Base-by-base conservation (phyloP, 208 protist species). In the Crithidia acanthocephali region DNA sequence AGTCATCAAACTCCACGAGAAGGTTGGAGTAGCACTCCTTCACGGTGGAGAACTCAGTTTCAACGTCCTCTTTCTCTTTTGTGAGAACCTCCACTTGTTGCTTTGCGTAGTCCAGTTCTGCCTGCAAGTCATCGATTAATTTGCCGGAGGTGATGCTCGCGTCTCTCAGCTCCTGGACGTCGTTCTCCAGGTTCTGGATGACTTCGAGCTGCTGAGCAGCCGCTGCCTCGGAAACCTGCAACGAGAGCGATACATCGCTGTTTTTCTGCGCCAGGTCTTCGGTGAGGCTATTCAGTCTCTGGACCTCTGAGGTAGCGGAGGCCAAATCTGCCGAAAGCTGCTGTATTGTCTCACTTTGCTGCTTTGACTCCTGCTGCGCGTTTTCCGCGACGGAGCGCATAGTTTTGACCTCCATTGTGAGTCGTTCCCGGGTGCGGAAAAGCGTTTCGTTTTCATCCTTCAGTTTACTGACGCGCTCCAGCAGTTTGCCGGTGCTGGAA, bases 21-120 rank as follows among this genome's bases (percentile, higher is more conserved):
- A 87, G 28, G 27, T 74, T 72, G 4, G 84, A 86, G 47, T 92
- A 94, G 56, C 76, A 87, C 33, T 93, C 87, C 30, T 90, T 86
- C 20, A 92, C 57, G 15, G 79, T 68, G 2, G 22, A 64, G 42
- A 90, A 79, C 71, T 92, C 83, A 28, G 79, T 72, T 23, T 86
- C 62, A 5, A 87, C 37, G 23, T 83, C 81, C 28, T 89, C 82
- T 47, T 86, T 84, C 44, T 67, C 62, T 45, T 75, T 59, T 2
- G 27, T 27, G n/a, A 86, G 40, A 18, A 59, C 20, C 62, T 57
- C 33, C 15, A 73, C 35, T 44, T 79, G 72, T 25, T 81, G 25
- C 65, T 79, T 51, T 45, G 76, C 2, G 45, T 33, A 48, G 4
- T 67, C 59, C 0, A 62, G 15, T 23, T 83, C 68, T 6, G 23